phyloP scores from a whole-genome alignment of 2,329 filamentous ascomycete species.

The Emergomyces orientalis region DNA sequence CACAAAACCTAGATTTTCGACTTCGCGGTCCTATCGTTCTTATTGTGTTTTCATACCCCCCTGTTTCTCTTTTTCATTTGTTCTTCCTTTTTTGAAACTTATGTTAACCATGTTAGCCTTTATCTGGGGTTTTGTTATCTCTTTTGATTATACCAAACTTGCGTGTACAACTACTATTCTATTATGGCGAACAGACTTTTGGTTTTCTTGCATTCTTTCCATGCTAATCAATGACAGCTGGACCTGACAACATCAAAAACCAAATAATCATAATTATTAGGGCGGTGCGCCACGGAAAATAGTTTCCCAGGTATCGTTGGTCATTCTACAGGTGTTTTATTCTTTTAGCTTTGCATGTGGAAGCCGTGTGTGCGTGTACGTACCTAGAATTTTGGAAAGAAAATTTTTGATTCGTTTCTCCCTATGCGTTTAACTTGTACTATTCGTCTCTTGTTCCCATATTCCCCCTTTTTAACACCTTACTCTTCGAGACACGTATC shows the following conservation, averaged over 20 bases:
- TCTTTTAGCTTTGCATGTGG: background rate
- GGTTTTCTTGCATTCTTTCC: conserved; percentile 15
- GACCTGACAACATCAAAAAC: background rate
- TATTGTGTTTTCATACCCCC: conserved; percentile 8
- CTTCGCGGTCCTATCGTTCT: conserved; percentile 11
- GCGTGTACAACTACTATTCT: conserved; percentile 19
- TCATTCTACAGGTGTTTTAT: background rate
- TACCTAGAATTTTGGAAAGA: background rate
- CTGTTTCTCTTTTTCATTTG: background rate
- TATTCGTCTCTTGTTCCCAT: conserved; percentile 7
- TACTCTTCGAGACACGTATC: conserved; percentile 8
- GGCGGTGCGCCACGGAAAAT: background rate
- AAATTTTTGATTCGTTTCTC: conserved; percentile 15
- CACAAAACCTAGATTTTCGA: conserved; percentile 18
- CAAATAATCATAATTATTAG: conserved; percentile 3
- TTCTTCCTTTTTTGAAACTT: background rate
- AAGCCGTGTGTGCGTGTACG: background rate
- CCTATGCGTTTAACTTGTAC: conserved; percentile 9
- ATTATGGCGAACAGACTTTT: conserved; percentile 10
- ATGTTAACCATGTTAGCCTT: conserved; percentile 6
- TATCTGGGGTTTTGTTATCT: background rate
- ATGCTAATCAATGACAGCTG: conserved; percentile 2
- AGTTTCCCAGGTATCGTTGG: background rate
- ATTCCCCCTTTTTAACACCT: conserved; percentile 1
- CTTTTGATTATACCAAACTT: background rate